These are phyloP conservation scores for Intubia oerlemansii DNA, from an alignment of 2,329 filamentous ascomycete species.

Conservation along the genomic window DNA sequence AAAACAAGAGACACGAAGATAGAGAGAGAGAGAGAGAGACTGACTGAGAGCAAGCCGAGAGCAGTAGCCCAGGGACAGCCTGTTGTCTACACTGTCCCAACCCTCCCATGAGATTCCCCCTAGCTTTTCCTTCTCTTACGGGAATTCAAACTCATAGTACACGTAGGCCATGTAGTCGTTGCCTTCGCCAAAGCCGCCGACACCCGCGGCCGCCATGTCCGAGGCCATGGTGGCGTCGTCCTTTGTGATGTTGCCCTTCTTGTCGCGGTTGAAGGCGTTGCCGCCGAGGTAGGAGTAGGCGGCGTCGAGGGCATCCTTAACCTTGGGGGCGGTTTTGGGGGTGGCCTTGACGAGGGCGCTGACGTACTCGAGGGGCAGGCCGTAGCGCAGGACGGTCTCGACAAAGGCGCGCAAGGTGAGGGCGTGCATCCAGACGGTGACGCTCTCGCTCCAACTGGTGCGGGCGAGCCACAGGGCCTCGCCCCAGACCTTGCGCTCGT, in stretches of 20 bases:
- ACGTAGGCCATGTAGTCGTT: conserved; percentile 89
- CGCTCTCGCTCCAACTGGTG: conserved; percentile 87
- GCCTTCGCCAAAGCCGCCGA: conserved; percentile 43
- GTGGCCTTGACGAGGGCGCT: conserved; percentile 55
- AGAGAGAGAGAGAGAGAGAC: no score
- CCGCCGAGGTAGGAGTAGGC: conserved; percentile 83
- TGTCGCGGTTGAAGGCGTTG: conserved; percentile 84
- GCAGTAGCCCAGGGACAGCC: no score
- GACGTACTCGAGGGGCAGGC: conserved; percentile 75
- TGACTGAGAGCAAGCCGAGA: no score
- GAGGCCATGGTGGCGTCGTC: conserved; percentile 62
- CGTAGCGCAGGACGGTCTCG: conserved; percentile 92
- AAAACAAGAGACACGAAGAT: no score
- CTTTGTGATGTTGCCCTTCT: conserved; percentile 77
- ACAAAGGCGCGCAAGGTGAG: conserved; percentile 85
- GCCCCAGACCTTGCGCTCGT: conserved; percentile 82
- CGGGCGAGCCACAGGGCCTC: conserved; percentile 72
- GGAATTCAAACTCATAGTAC: conserved; percentile 84
- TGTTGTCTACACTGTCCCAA: no score
- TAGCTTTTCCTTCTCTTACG: no score
- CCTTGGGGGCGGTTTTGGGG: conserved; percentile 57
- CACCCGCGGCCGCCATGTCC: conserved; percentile 62
- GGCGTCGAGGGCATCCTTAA: conserved; percentile 57
- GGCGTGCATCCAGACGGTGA: conserved; percentile 92
- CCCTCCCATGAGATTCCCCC: no score